Conservation (phyloP, 2,329 filamentous ascomycete species). For the Talaromyces sp. region DNA sequence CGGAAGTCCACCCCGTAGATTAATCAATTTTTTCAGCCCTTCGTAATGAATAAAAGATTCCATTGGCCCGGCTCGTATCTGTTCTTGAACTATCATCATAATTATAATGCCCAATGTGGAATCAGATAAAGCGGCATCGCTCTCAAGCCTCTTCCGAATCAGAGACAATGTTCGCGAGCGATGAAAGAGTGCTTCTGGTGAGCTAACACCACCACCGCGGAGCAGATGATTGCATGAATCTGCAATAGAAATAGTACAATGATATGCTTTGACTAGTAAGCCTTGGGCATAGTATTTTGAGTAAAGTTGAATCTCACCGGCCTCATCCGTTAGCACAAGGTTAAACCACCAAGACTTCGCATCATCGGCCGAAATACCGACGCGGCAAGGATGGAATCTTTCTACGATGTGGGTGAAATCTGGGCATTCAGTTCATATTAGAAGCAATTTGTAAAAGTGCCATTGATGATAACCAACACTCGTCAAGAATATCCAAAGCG, state of each 20-base stretch:
- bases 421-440: background rate
- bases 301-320: background rate
- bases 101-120: conserved; percentile 7
- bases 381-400: conserved; percentile 5
- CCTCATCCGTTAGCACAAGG: conserved; percentile 7
- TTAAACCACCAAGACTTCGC: conserved; percentile 7
- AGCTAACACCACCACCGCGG: background rate
- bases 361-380: conserved; percentile 7
- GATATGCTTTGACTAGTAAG: conserved; percentile 1
- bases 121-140: conserved; percentile 7
- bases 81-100: conserved; percentile 10
- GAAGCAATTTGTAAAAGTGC: background rate
- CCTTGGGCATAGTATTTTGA: too few relatives aligned
- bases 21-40: conserved; percentile 2
- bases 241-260: conserved; percentile 3
- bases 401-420: conserved; percentile 6
- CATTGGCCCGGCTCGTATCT: background rate
- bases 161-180: conserved; percentile 5
- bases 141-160: background rate
- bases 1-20: conserved; percentile 2
- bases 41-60: conserved; percentile 8
- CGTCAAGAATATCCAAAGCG: conserved; percentile 2
- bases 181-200: conserved; percentile 5
- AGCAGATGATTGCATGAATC: conserved; percentile 6
- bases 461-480: background rate